phyloP scores from a whole-genome alignment of 371 early-diverging fungal genomes.

The Mucor velutinosus region DNA sequence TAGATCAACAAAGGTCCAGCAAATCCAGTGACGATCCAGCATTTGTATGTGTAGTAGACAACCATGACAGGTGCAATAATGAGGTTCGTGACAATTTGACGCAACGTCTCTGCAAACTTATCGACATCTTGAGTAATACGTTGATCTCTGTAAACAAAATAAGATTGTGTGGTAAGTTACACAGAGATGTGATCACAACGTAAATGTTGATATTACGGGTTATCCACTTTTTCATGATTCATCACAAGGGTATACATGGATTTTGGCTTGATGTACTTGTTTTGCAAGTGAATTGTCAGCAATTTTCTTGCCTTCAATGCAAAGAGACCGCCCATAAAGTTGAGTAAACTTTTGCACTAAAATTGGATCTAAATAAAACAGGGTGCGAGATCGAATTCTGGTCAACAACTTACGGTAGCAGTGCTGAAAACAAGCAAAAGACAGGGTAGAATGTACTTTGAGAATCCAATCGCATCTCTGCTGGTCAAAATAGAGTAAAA shows the following conservation, averaged over 20 bases:
- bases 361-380: not conserved
- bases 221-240: slow-evolving; percentile 62
- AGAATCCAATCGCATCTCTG: slow-evolving; percentile 63
- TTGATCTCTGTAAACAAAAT: slow-evolving; percentile 66
- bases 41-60: slow-evolving; percentile 75
- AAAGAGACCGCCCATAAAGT: slow-evolving; percentile 59
- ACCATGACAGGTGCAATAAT: slow-evolving; percentile 79
- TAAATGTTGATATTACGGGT: slow-evolving; percentile 56
- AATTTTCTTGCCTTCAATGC: slow-evolving; percentile 58
- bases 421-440: slow-evolving; percentile 58
- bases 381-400: not conserved
- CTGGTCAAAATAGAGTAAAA: slow-evolving; percentile 74
- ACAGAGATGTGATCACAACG: not conserved
- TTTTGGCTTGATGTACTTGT: slow-evolving; percentile 62
- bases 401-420: slow-evolving; percentile 50
- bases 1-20: slow-evolving; percentile 73
- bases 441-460: slow-evolving; percentile 49
- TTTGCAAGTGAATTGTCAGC: slow-evolving; percentile 64
- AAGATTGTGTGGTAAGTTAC: slow-evolving; percentile 11
- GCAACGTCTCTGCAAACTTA: slow-evolving; percentile 67
- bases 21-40: slow-evolving; percentile 71
- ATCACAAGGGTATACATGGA: slow-evolving; percentile 62
- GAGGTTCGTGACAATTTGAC: slow-evolving; percentile 65
- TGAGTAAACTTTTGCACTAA: slow-evolving; percentile 60
- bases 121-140: slow-evolving; percentile 91